Percentiles rank a stretch among this genome's conserved stretches.
These are phyloP conservation scores for Pseudogymnoascus sp. DNA, from an alignment of 2,329 filamentous ascomycete genomes.

Conservation along the genomic window DNA sequence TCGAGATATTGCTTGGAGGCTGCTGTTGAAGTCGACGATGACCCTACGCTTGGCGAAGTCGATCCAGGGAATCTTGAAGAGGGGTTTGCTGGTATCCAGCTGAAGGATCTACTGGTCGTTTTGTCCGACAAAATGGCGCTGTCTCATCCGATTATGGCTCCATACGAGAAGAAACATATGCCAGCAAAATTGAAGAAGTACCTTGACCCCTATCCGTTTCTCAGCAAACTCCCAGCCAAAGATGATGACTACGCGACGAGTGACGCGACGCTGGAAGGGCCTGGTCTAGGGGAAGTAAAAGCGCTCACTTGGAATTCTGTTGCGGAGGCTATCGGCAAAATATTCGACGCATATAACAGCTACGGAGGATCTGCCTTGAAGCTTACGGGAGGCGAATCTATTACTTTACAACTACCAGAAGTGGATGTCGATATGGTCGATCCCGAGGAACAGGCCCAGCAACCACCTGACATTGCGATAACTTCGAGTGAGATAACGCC, in stretches of 20 bases:
- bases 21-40: conserved; percentile 60
- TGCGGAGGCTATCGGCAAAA: conserved; percentile 22
- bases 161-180: conserved; percentile 47
- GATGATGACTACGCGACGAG: not conserved
- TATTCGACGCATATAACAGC: conserved; percentile 12
- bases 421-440: conserved; percentile 7
- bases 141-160: conserved; percentile 53
- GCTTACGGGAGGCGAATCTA: conserved; percentile 4
- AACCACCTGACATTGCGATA: not conserved
- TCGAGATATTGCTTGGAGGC: conserved; percentile 58
- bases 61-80: conserved; percentile 58
- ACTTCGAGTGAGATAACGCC: not conserved
- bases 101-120: conserved; percentile 48
- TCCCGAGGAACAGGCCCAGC: not conserved
- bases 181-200: conserved; percentile 44
- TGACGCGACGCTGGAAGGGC: not conserved
- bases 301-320: conserved; percentile 23
- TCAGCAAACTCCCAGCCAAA: conserved; percentile 24
- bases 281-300: conserved; percentile 12
- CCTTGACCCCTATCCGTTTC: conserved; percentile 55
- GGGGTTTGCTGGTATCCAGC: conserved; percentile 54
- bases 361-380: not conserved
- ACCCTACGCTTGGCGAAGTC: conserved; percentile 55
- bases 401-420: conserved; percentile 22
- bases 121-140: conserved; percentile 50